phyloP scores from a whole-genome alignment of 2,329 filamentous ascomycete species.

The Biscogniauxia marginata region DNA sequence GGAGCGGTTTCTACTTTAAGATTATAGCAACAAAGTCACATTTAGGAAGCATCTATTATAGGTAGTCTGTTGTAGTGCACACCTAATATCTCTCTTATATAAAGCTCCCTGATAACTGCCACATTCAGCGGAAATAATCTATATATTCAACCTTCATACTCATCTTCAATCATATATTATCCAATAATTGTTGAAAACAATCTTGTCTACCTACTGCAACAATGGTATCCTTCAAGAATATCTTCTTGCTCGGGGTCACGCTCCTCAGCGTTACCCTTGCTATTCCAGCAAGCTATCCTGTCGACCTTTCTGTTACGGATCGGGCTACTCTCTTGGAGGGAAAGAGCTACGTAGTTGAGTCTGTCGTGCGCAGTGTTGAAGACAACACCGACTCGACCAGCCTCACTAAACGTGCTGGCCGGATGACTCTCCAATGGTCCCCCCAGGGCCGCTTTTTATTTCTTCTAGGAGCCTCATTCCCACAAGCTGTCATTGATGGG shows the following conservation, averaged over 20 bases:
- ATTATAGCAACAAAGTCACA: too few relatives aligned
- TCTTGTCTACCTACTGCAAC: too few relatives aligned
- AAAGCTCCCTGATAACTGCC: too few relatives aligned
- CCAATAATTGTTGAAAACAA: too few relatives aligned
- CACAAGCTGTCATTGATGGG: neutral
- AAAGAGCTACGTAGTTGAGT: neutral
- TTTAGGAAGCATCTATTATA: too few relatives aligned
- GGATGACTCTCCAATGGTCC: slow-evolving; percentile 4
- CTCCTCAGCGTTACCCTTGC: neutral
- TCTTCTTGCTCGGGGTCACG: neutral
- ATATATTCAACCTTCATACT: too few relatives aligned
- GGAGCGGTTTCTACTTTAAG: too few relatives aligned
- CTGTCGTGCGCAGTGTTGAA: neutral
- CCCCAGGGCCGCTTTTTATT: neutral
- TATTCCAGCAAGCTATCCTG: neutral
- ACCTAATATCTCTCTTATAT: too few relatives aligned
- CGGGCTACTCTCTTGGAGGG: neutral
- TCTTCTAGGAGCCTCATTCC: neutral
- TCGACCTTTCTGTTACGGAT: neutral
- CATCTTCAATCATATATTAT: too few relatives aligned
- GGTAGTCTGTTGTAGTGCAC: too few relatives aligned
- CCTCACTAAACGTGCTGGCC: too few relatives aligned
- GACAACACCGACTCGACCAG: neutral
- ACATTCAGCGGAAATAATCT: too few relatives aligned
- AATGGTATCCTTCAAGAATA: neutral